These are phyloP conservation scores for Haplographium delicatum DNA, from an alignment of 495 filamentous ascomycete species.

Conservation along the genomic window DNA sequence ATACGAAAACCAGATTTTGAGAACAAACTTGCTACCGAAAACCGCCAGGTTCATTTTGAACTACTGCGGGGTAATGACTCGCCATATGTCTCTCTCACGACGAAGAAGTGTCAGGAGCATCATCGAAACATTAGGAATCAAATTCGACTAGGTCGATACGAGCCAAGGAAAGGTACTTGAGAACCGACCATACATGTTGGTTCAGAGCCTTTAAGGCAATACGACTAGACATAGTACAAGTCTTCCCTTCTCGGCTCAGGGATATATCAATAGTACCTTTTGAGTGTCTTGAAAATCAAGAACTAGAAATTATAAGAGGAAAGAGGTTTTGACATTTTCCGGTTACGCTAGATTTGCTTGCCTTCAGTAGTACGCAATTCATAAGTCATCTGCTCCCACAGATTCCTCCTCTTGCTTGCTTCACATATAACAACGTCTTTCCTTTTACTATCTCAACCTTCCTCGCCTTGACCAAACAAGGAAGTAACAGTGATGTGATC, in stretches of 20 bases:
- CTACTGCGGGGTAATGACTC: background rate
- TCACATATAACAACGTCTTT: background rate
- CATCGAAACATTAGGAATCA: conserved; percentile 7
- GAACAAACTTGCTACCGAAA: conserved; percentile 3
- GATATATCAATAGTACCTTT: background rate
- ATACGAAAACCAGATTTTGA: conserved; percentile 4
- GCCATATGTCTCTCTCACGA: conserved; percentile 1
- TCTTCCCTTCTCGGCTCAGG: background rate
- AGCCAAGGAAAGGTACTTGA: background rate
- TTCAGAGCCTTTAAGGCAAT: background rate
- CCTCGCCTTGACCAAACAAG: too few relatives aligned
- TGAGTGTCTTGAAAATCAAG: background rate
- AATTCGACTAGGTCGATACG: background rate
- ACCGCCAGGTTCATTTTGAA: conserved; percentile 3
- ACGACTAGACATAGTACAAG: background rate
- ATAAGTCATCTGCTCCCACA: background rate
- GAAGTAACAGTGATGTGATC: too few relatives aligned
- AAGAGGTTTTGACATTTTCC: background rate
- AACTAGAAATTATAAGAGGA: background rate
- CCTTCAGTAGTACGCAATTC: background rate
- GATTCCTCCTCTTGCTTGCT: background rate
- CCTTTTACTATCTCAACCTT: conserved; percentile 40
- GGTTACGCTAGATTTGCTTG: background rate
- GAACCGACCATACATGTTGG: background rate
- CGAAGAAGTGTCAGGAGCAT: conserved; percentile 4